phyloP scores from a whole-genome alignment of 768 basidiomycete species.

The Hemileccinum rubropunctum region DNA sequence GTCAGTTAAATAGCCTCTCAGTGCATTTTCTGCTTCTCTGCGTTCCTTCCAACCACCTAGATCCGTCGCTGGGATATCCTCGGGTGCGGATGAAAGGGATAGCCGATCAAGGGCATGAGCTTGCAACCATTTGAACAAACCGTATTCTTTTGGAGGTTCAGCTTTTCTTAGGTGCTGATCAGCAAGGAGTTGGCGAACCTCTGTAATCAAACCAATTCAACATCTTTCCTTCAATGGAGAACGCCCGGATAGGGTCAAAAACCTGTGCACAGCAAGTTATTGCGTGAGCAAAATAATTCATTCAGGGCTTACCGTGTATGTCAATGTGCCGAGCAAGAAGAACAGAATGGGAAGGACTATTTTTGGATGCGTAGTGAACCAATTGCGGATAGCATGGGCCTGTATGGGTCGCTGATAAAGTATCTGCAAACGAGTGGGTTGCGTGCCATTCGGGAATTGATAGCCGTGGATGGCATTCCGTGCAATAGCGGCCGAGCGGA shows the following conservation, averaged over 20 bases:
- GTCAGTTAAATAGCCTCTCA: conserved; percentile 75
- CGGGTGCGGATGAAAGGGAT: conserved; percentile 25
- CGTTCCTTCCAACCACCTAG: conserved; percentile 82
- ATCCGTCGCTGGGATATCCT: conserved; percentile 15
- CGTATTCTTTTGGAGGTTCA: conserved; percentile 50
- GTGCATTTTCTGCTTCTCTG: conserved; percentile 63
- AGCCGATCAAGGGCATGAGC: conserved; percentile 56
- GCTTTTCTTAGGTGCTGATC: neutral
- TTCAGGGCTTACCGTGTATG: conserved; percentile 67
- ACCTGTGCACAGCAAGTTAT: conserved; percentile 48
- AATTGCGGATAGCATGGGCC: conserved; percentile 66
- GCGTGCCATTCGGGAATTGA: conserved; percentile 29
- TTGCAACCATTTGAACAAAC: conserved; percentile 74
- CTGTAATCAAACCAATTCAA: conserved; percentile 81
- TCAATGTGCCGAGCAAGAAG: conserved; percentile 86
- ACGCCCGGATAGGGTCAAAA: conserved; percentile 86
- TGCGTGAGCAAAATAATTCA: neutral
- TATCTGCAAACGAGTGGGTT: conserved; percentile 47
- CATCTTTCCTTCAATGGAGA: conserved; percentile 81
- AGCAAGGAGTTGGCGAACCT: conserved; percentile 38
- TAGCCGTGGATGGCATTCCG: conserved; percentile 79
- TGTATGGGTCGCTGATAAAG: conserved; percentile 65
- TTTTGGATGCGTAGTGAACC: conserved; percentile 84
- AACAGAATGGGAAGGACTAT: conserved; percentile 78
- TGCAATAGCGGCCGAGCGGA: conserved; percentile 74